phyloP scores from a whole-genome alignment of 768 basidiomycete genomes.

The Tricholomella constricta region DNA sequence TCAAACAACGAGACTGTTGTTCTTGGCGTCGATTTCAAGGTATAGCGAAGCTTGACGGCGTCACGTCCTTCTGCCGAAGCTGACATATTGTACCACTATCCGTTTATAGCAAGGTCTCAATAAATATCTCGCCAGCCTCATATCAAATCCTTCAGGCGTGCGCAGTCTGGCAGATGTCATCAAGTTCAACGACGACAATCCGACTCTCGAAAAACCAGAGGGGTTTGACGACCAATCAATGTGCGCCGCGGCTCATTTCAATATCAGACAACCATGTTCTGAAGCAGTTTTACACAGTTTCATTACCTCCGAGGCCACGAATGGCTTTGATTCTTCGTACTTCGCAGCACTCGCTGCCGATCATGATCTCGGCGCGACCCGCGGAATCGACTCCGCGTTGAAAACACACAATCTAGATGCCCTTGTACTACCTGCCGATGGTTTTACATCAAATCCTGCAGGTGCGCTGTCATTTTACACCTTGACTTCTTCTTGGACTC shows the following conservation, averaged over 20 bases:
- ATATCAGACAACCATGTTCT: not conserved
- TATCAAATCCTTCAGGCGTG: constrained; percentile 58
- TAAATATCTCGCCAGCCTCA: constrained; percentile 45
- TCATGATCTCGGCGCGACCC: constrained; percentile 47
- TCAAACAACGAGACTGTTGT: constrained; percentile 60
- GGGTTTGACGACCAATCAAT: constrained; percentile 40
- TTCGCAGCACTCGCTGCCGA: constrained; percentile 46
- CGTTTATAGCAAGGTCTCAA: constrained; percentile 50
- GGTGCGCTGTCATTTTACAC: constrained; percentile 24
- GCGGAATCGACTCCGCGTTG: constrained; percentile 57
- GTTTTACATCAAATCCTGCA: constrained; percentile 40
- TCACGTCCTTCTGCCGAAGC: not conserved
- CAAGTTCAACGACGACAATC: constrained; percentile 53
- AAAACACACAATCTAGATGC: constrained; percentile 51
- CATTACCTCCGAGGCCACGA: constrained; percentile 39
- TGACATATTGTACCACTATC: not conserved
- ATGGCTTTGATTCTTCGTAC: constrained; percentile 44
- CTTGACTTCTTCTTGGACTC: not conserved
- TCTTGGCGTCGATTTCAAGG: constrained; percentile 61
- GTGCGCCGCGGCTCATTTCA: constrained; percentile 20
- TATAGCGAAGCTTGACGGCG: constrained; percentile 21
- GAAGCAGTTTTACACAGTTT: constrained; percentile 28
- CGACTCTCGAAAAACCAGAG: constrained; percentile 47
- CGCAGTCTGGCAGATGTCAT: constrained; percentile 59
- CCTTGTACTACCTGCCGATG: constrained; percentile 48